Conservation (phyloP, 768 basidiomycete genomes). For the Lactarius tabidus region DNA sequence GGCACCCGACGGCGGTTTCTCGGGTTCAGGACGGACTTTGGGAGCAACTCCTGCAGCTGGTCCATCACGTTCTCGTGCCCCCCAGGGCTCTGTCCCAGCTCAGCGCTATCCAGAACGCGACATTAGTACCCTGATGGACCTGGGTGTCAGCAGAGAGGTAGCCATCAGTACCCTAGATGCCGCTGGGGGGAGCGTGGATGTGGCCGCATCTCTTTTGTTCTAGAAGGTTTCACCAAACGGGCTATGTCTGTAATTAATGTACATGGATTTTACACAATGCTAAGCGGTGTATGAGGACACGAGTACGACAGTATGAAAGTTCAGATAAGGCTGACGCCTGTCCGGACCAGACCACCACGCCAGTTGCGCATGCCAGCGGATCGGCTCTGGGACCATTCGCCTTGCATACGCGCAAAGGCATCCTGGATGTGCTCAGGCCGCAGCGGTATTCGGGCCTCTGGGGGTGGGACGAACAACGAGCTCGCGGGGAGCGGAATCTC, state of each 20-base stretch:
- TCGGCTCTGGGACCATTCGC: conserved; percentile 74
- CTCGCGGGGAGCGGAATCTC: conserved; percentile 66
- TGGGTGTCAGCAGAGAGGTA: conserved; percentile 73
- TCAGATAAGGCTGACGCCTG: conserved; percentile 75
- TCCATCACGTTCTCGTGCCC: conserved; percentile 28
- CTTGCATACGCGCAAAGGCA: conserved; percentile 87
- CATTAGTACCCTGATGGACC: conserved; percentile 63
- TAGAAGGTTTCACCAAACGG: conserved; percentile 30
- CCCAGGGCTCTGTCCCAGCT: conserved; percentile 14
- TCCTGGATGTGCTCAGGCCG: conserved; percentile 86
- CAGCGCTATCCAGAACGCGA: conserved; percentile 50
- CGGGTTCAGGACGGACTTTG: conserved; percentile 64
- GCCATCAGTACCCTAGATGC: conserved; percentile 76
- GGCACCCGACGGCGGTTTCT: conserved; percentile 40
- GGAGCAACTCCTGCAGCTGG: conserved; percentile 41
- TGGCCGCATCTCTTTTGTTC: conserved; percentile 86
- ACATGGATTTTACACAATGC: conserved; percentile 28
- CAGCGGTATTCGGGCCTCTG: conserved; percentile 74
- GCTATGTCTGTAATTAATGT: conserved; percentile 13
- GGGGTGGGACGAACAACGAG: conserved; percentile 75
- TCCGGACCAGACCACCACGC: conserved; percentile 79
- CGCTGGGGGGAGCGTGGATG: conserved; percentile 80
- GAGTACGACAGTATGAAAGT: neutral
- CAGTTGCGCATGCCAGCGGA: conserved; percentile 88
- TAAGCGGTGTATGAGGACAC: conserved; percentile 18